Evolutionary conservation across 345 rosid species (phyloP).

Genomic region (Heritiera littoralis): DNA sequence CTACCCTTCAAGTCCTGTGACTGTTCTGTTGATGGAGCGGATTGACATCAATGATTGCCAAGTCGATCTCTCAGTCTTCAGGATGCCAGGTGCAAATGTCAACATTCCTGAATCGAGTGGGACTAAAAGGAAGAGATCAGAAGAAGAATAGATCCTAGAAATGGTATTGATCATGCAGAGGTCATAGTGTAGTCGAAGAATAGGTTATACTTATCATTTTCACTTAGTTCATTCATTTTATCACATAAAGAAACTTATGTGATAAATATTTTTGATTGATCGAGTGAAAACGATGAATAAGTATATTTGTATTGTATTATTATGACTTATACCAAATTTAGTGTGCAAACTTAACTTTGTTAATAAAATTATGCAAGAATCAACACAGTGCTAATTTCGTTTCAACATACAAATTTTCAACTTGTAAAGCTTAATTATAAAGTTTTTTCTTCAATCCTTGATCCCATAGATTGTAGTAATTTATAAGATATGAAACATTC

Average conservation of each 20-base stretch:
- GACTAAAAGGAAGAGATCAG: conserved; percentile 45
- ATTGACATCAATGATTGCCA: conserved; percentile 29
- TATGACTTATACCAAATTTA: no score
- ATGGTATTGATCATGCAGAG: neutral
- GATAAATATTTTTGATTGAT: neutral
- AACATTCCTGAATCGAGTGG: conserved; percentile 12
- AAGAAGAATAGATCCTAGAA: neutral
- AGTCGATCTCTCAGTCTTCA: conserved; percentile 42
- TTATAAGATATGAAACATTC: no score
- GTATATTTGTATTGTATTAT: neutral
- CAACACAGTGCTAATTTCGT: no score
- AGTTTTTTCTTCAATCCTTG: neutral
- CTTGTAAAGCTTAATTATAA: neutral
- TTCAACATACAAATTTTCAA: neutral
- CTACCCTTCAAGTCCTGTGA: conserved; percentile 61
- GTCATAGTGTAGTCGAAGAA: no score
- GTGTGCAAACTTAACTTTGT: no score
- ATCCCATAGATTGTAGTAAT: no score
- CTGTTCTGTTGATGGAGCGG: conserved; percentile 40
- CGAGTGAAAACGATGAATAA: neutral
- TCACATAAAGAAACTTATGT: neutral
- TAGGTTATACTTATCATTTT: neutral
- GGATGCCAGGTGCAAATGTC: conserved; percentile 23
- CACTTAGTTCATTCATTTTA: neutral
- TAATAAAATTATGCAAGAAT: no score